Base-by-base conservation (phyloP, 352 stramenopile species). In the Proteromonas lacertae region DNA sequence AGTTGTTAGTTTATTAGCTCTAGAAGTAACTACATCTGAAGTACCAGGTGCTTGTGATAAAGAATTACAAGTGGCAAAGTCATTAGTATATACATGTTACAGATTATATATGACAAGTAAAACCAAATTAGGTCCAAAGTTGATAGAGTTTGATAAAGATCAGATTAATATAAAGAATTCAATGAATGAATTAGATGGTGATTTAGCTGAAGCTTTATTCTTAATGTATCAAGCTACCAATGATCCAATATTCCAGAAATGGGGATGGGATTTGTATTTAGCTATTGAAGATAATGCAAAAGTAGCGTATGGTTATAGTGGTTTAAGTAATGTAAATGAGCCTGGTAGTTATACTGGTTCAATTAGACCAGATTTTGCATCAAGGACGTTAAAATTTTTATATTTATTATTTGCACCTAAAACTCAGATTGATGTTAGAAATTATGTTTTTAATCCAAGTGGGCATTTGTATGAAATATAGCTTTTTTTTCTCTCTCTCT, bases 341-440 rank as follows among this genome's bases (percentile, higher is more conserved):
- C 43, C 21, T n/a, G n/a, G n/a, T 9, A n/a, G 32, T 26, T 2
- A 20, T 16, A 61, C 91, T 14, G 66, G 93, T 63, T 67, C 74
- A 38, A 92, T 92, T 80, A 79, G 96, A 53, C 90, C 66, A 35
- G 96, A 94, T 54, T 96, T 94, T 51, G 45, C 92, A 23, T 78
- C 81, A 9, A 83, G 96, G 60, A 96, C 82, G 20, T 56, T 98
- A 28, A 96, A 96, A 60, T 96, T 95, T 45, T 53, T 92, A 20
- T 94, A 91, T 51, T 54, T 96, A 32, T 57, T 93, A 7, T 69
- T 88, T 30, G 46, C 49, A 25, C 43, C 50, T 24, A 38, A 55
- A 23, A 47, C 60, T 28, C 35, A 70, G 14, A 54, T 84, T 39
- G 54, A 83, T 2, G 49, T 93, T 13, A 66, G 87, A 42, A 67